These are phyloP conservation scores for Torulaspora maleeae DNA, from an alignment of 805 yeast species.

Conservation along the genomic window DNA sequence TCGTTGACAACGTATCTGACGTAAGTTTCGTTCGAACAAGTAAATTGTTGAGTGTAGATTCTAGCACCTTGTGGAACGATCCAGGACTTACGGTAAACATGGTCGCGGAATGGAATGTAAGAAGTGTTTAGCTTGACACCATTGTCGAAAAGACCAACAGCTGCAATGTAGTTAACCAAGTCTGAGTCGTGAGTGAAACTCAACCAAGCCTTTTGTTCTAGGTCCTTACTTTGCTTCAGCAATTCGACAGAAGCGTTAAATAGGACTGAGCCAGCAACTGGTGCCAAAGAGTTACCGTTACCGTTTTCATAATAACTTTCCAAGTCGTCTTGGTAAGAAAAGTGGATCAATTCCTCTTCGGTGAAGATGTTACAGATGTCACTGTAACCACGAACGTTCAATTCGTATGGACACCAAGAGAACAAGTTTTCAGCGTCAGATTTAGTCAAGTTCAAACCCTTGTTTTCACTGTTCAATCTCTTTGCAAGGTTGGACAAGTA, in stretches of 20 bases:
- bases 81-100: constrained; percentile 45
- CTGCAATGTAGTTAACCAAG: constrained; percentile 54
- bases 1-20: constrained; percentile 50
- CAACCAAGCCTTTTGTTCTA: constrained; percentile 53
- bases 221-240: constrained; percentile 46
- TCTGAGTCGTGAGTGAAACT: constrained; percentile 76
- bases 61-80: constrained; percentile 58
- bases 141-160: constrained; percentile 50
- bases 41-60: constrained; percentile 45
- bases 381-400: constrained; percentile 64
- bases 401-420: constrained; percentile 67
- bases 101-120: constrained; percentile 41
- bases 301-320: constrained; percentile 58
- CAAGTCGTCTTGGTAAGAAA: constrained; percentile 57
- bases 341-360: constrained; percentile 58
- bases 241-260: constrained; percentile 48
- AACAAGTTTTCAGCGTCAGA: constrained; percentile 52
- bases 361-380: constrained; percentile 65
- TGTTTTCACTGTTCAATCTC: constrained; percentile 54
- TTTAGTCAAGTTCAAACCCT: constrained; percentile 48
- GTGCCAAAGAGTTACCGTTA: constrained; percentile 55
- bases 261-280: constrained; percentile 57
- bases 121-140: constrained; percentile 41
- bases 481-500: constrained; percentile 51
- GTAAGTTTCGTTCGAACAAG: constrained; percentile 40